A percentile compares a stretch with the other conserved stretches of the same genome.
These are phyloP conservation scores for Byssoonygena ceratinophila DNA, from an alignment of 2,329 filamentous ascomycete genomes.

Conservation along the genomic window DNA sequence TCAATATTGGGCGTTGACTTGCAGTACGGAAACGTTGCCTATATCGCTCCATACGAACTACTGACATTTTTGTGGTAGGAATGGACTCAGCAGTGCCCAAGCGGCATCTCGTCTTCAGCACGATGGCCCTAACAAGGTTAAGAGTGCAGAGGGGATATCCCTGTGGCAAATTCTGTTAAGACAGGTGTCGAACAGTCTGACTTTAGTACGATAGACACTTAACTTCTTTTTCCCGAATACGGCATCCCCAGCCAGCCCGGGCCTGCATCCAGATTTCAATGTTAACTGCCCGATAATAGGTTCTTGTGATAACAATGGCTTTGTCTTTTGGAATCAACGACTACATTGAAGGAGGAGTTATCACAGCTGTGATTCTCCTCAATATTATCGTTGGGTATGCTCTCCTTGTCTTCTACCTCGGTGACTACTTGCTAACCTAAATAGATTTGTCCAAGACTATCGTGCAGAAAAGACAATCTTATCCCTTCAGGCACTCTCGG, in stretches of 20 bases:
- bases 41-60: neutral
- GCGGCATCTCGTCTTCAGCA: slow-evolving; percentile 54
- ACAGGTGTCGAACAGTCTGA: slow-evolving; percentile 67
- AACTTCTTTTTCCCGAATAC: slow-evolving; percentile 8
- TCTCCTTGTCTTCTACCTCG: neutral
- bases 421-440: neutral
- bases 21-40: slow-evolving; percentile 15
- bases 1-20: slow-evolving; percentile 20
- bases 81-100: slow-evolving; percentile 55
- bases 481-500: slow-evolving; percentile 41
- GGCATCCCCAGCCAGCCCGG: slow-evolving; percentile 15
- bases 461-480: slow-evolving; percentile 46
- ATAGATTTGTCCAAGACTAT: slow-evolving; percentile 44
- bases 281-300: slow-evolving; percentile 36
- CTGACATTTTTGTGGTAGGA: slow-evolving; percentile 17
- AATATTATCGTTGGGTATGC: slow-evolving; percentile 46
- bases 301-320: slow-evolving; percentile 65
- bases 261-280: slow-evolving; percentile 8
- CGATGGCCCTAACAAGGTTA: slow-evolving; percentile 61
- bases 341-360: slow-evolving; percentile 50
- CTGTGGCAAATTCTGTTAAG: slow-evolving; percentile 65
- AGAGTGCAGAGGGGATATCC: slow-evolving; percentile 60
- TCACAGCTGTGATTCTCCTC: slow-evolving; percentile 48
- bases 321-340: slow-evolving; percentile 47
- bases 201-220: slow-evolving; percentile 42